Percentiles rank a stretch among this genome's conserved stretches.
These are phyloP conservation scores for Malus hybrid DNA, from an alignment of 331 rosid genomes.

Conservation along the genomic window DNA sequence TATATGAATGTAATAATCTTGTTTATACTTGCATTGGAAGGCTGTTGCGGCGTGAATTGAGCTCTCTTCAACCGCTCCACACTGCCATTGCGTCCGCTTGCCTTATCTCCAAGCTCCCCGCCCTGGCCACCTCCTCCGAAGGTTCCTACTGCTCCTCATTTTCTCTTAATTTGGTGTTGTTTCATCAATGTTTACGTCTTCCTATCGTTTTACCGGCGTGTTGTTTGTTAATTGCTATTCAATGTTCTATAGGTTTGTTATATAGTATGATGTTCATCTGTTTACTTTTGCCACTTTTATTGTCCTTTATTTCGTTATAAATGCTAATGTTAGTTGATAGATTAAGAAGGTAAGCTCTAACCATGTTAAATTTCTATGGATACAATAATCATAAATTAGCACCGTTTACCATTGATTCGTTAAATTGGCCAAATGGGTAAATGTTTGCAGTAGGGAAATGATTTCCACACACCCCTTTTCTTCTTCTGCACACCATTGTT, in stretches of 20 bases:
- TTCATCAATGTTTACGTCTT: background rate
- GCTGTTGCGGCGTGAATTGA: conserved; percentile 43
- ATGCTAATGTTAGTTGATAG: background rate
- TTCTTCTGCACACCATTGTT: too few species aligned
- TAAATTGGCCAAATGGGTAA: background rate
- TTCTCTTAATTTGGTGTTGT: background rate
- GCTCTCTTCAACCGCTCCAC: conserved; percentile 38
- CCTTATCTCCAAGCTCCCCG: conserved; percentile 51
- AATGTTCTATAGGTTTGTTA: background rate
- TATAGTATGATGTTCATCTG: background rate
- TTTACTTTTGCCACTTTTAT: background rate
- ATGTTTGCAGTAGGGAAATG: background rate
- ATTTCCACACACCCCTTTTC: too few species aligned
- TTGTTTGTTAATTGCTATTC: background rate
- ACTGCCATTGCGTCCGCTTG: conserved; percentile 36
- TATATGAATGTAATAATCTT: background rate
- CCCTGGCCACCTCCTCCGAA: conserved; percentile 30
- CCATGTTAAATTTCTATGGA: background rate
- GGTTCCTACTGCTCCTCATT: conserved; percentile 6
- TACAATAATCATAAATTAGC: background rate
- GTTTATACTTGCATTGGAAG: conserved; percentile 1
- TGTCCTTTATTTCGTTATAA: background rate
- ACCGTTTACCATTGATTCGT: background rate
- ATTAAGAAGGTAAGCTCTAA: background rate
- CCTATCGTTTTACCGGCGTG: background rate